Percentiles rank a stretch among this genome's conserved stretches.
Evolutionary conservation across 805 yeast genomes (phyloP).

Genomic region (Starmerella apicola): DNA sequence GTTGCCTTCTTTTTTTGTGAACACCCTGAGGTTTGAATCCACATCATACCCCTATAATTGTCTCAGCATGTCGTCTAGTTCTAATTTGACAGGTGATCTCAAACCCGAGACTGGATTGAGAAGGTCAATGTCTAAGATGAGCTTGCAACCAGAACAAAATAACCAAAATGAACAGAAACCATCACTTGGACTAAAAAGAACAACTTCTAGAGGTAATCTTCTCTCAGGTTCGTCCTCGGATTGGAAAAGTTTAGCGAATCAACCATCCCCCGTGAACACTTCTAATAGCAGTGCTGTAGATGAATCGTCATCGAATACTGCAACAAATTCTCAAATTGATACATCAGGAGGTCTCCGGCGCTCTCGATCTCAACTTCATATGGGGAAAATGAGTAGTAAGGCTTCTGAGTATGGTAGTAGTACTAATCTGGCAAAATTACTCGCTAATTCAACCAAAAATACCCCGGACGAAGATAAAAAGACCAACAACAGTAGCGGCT

Average conservation of each 20-base stretch:
- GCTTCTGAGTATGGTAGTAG: neutral
- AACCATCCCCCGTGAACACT: neutral
- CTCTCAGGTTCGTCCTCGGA: neutral
- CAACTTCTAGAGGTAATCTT: conserved; percentile 1
- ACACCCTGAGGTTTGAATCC: no score
- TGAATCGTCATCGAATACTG: no score
- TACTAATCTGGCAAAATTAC: neutral
- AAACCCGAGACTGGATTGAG: conserved; percentile 4
- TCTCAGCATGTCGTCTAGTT: no score
- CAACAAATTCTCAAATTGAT: no score
- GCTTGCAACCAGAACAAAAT: neutral
- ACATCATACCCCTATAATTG: no score
- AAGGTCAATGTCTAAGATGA: conserved; percentile 7
- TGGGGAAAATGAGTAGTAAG: neutral
- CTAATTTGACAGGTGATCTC: no score
- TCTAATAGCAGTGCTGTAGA: neutral
- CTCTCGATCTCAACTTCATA: neutral
- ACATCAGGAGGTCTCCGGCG: neutral
- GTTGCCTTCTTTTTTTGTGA: no score
- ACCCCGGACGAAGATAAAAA: no score
- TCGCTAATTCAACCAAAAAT: neutral
- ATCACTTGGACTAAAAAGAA: neutral
- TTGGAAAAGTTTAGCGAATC: neutral
- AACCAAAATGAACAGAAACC: neutral
- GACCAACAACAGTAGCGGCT: no score